Evolutionary conservation across 2,329 filamentous ascomycete species (phyloP), one percentile per base, ranked within the genome.

Genomic region (Fusarium pseudonygamai): DNA sequence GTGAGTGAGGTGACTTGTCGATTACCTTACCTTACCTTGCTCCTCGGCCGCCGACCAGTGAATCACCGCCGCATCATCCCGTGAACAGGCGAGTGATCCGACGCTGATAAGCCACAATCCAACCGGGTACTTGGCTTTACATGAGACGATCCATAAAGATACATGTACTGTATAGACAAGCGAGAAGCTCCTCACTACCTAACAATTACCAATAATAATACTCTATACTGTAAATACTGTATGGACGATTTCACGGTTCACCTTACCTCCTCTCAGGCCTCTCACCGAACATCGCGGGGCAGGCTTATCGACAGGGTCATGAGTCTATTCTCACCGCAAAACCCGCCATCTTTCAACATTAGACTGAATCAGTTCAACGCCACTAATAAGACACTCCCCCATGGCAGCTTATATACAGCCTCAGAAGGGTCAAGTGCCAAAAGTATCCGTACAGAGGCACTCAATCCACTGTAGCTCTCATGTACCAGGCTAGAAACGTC

Each of bases 11-110:
- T 72, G 72, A 78, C 73, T 74, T 78, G 76, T 74, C 68, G 64
- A 71, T 56, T 67, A 24, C 52, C 24, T 37, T 39, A 30, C 50
- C n/a, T 36, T 30, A 14, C 50, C 34, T 39, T 36, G 28, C 65
- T 69, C 66, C 59, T 59, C 69, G 65, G 68, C 47, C 69, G 46
- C 70, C 74, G 61, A 68, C 76, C 76, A 78, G 75, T 77, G 75
- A 78, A 73, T 78, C 77, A 78, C 76, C 72, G 75, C 77, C 74
- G 76, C 77, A 79, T 79, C 77, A 79, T 79, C 73, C 77, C 77
- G 77, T 78, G 70, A 69, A 78, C 66, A 52, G 59, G 64, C 69
- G 69, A 78, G 66, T 74, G 73, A 76, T 69, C 71, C 64, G 69
- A 76, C 66, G 49, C 69, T 61, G 75, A 78, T 78, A 76, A 77